Conservation (phyloP, 2,329 filamentous ascomycete genomes). For the Aspergillus hortae region DNA sequence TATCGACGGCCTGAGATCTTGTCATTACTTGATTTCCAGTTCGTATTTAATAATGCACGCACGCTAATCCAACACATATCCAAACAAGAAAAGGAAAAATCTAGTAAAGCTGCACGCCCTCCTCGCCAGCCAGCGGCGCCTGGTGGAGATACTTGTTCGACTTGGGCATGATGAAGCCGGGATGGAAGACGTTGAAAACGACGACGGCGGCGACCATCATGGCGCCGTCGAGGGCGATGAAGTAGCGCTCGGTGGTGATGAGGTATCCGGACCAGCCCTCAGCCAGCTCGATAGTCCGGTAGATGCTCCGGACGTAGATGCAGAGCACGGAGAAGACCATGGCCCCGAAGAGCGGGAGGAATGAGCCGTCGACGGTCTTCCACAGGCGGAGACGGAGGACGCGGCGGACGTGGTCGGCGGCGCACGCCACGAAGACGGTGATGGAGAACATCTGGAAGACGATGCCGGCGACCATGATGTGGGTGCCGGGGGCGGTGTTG, state of each 20-base stretch:
- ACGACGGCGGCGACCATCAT: conserved; percentile 48
- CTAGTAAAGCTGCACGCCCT: conserved; percentile 4
- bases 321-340: conserved; percentile 42
- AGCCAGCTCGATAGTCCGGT: conserved; percentile 49
- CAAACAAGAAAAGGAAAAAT: background rate
- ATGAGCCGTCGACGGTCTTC: conserved; percentile 20
- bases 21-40: background rate
- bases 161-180: conserved; percentile 37
- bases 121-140: conserved; percentile 7
- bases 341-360: conserved; percentile 33
- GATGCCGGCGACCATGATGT: conserved; percentile 54
- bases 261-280: conserved; percentile 51
- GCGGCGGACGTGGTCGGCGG: conserved; percentile 46
- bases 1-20: background rate
- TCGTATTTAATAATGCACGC: background rate
- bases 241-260: conserved; percentile 50
- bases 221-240: conserved; percentile 48
- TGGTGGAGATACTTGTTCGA: conserved; percentile 8
- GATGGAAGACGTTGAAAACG: conserved; percentile 46
- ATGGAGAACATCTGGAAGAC: conserved; percentile 58
- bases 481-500: conserved; percentile 45
- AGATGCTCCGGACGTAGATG: conserved; percentile 49
- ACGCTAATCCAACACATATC: background rate
- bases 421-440: conserved; percentile 49
- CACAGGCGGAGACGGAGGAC: conserved; percentile 23